Percentiles rank a stretch among this genome's conserved stretches.
phyloP scores from a whole-genome alignment of 1,284 basidiomycete species.

The Gymnopus androsaceus region DNA sequence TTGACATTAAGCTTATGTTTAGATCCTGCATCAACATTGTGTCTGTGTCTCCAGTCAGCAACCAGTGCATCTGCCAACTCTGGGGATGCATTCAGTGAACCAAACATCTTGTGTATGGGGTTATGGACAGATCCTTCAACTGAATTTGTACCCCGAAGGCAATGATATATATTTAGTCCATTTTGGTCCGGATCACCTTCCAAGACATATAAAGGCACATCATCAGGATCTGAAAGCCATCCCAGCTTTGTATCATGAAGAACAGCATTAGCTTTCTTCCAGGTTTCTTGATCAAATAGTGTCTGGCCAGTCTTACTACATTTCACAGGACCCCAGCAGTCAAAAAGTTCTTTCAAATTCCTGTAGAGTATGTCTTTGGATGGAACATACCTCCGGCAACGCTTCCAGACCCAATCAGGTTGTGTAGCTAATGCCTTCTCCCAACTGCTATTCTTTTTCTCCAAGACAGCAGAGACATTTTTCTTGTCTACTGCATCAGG shows the following conservation, averaged over 20 bases:
- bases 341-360: slow-evolving; percentile 13
- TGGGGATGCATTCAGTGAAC: too few species aligned
- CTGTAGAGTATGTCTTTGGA: slow-evolving; percentile 7
- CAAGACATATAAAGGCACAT: slow-evolving; percentile 18
- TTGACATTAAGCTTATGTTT: slow-evolving; percentile 4
- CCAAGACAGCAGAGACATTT: too few species aligned
- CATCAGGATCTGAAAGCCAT: slow-evolving; percentile 21
- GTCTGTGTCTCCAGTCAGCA: slow-evolving; percentile 19
- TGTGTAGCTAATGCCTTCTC: not conserved
- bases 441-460: too few species aligned
- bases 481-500: too few species aligned
- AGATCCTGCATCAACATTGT: slow-evolving; percentile 17
- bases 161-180: slow-evolving; percentile 21
- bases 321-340: slow-evolving; percentile 15
- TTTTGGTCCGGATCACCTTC: slow-evolving; percentile 19
- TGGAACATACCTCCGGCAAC: slow-evolving; percentile 18
- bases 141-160: slow-evolving; percentile 24
- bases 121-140: slow-evolving; percentile 22
- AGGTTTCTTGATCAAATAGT: slow-evolving; percentile 18
- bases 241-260: slow-evolving; percentile 20
- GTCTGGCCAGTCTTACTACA: slow-evolving; percentile 6
- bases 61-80: slow-evolving; percentile 16
- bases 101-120: too few species aligned
- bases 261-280: slow-evolving; percentile 18
- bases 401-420: slow-evolving; percentile 18